Evolutionary conservation across 2,329 filamentous ascomycete genomes (phyloP).

Genomic region (Zymoseptoria passerinii): DNA sequence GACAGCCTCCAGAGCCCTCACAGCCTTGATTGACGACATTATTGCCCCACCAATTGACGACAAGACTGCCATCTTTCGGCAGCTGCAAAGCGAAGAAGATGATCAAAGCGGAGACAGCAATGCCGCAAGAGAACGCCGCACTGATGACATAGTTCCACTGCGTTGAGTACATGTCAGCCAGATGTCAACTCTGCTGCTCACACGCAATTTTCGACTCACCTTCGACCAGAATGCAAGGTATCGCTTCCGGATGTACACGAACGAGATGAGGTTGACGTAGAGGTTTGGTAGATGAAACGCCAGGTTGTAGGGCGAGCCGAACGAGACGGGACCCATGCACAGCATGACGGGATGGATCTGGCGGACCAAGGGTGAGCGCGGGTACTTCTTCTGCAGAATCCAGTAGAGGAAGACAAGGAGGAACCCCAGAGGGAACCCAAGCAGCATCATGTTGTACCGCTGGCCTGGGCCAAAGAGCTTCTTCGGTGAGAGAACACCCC

Average conservation of each 20-base stretch:
- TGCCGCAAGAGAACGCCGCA: slow-evolving; percentile 4
- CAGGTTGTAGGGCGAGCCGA: slow-evolving; percentile 4
- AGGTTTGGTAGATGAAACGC: slow-evolving; percentile 3
- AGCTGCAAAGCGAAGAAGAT: slow-evolving; percentile 8
- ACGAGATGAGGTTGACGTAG: slow-evolving; percentile 5
- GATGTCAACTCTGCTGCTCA: background rate
- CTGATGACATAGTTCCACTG: slow-evolving; percentile 8
- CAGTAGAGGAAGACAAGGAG: slow-evolving; percentile 3
- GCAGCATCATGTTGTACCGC: slow-evolving; percentile 5
- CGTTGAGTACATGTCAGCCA: background rate
- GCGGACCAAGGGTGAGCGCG: background rate
- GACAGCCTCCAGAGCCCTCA: slow-evolving; percentile 4
- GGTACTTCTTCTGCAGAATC: slow-evolving; percentile 2
- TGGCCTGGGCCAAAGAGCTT: slow-evolving; percentile 3
- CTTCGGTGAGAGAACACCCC: slow-evolving; percentile 2
- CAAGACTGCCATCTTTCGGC: background rate
- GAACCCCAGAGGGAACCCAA: slow-evolving; percentile 4
- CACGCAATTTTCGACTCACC: background rate
- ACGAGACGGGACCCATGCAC: slow-evolving; percentile 5
- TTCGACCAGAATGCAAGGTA: slow-evolving; percentile 8
- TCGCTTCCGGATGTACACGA: slow-evolving; percentile 4
- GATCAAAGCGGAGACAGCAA: slow-evolving; percentile 4
- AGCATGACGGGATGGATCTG: slow-evolving; percentile 4
- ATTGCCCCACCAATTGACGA: slow-evolving; percentile 5
- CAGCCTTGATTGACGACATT: slow-evolving; percentile 1